Percentiles rank a stretch among this genome's conserved stretches.
phyloP scores from a whole-genome alignment of 371 early-diverging fungal species.

The Mortierella sp. region DNA sequence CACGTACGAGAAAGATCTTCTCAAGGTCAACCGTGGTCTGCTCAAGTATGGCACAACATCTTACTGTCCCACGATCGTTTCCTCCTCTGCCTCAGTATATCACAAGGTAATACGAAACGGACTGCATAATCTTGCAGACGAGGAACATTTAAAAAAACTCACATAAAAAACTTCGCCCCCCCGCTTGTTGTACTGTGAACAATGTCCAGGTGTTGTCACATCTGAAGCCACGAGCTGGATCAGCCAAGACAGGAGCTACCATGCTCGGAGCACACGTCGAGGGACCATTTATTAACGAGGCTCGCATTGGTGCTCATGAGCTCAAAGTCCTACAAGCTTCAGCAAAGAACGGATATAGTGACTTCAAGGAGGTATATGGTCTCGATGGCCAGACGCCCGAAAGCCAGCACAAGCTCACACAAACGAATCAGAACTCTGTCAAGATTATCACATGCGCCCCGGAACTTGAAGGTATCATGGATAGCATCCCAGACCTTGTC shows the following conservation, averaged over 20 bases:
- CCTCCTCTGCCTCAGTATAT: constrained; percentile 80
- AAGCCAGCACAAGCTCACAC: constrained; percentile 58
- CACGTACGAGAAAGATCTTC: constrained; percentile 60
- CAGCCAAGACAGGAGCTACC: constrained; percentile 75
- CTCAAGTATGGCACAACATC: constrained; percentile 84
- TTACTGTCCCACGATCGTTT: constrained; percentile 88
- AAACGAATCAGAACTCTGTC: constrained; percentile 62
- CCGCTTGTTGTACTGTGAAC: too few species aligned
- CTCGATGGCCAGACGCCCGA: constrained; percentile 55
- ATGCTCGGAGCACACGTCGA: constrained; percentile 89
- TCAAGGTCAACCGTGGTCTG: constrained; percentile 79
- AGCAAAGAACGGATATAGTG: constrained; percentile 75
- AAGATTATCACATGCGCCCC: constrained; percentile 86
- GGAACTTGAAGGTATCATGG: constrained; percentile 82
- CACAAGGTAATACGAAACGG: constrained; percentile 63
- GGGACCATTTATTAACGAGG: constrained; percentile 84
- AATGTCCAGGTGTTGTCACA: constrained; percentile 70
- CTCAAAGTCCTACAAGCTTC: constrained; percentile 67
- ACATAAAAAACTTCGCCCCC: not conserved
- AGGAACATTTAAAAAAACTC: not conserved
- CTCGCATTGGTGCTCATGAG: constrained; percentile 87
- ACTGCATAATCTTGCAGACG: constrained; percentile 1
- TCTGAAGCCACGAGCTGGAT: constrained; percentile 78
- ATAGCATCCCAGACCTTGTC: constrained; percentile 75
- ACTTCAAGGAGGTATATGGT: constrained; percentile 82